phyloP scores from a whole-genome alignment of 495 filamentous ascomycete species.

The Echria macrotheca region DNA sequence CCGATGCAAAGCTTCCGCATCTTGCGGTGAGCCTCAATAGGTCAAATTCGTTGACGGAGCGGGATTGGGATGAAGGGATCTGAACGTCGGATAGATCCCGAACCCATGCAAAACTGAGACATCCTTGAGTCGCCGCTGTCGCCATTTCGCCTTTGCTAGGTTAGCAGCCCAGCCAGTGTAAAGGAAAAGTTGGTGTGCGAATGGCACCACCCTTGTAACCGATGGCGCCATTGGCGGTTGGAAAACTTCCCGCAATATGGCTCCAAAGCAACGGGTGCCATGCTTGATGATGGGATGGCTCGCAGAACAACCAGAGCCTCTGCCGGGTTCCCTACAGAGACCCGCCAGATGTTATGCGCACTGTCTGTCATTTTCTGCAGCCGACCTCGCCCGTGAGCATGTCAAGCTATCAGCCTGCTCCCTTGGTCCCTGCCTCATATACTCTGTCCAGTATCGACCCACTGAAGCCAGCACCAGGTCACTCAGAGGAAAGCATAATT shows the following conservation, averaged over 20 bases:
- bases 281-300: not conserved
- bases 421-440: not conserved
- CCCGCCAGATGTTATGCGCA: conserved; percentile 23
- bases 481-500: not conserved
- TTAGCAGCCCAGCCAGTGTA: no score
- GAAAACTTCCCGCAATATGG: conserved; percentile 11
- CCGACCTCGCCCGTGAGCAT: not conserved
- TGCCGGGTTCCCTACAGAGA: conserved; percentile 7
- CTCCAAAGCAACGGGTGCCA: not conserved
- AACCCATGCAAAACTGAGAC: not conserved
- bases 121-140: not conserved
- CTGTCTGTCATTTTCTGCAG: conserved; percentile 20
- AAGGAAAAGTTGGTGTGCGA: not conserved
- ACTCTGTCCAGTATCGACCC: not conserved
- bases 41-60: not conserved
- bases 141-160: conserved; percentile 1
- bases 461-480: no score
- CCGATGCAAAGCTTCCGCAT: conserved; percentile 1
- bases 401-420: not conserved
- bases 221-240: conserved; percentile 36
- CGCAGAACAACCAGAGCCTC: not conserved
- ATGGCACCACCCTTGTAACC: conserved; percentile 30
- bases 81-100: not conserved
- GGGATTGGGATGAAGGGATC: no score
- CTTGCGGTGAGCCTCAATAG: conserved; percentile 7